Conservation (phyloP, 2,329 filamentous ascomycete species). For the Neopestalotiopsis clavispora region DNA sequence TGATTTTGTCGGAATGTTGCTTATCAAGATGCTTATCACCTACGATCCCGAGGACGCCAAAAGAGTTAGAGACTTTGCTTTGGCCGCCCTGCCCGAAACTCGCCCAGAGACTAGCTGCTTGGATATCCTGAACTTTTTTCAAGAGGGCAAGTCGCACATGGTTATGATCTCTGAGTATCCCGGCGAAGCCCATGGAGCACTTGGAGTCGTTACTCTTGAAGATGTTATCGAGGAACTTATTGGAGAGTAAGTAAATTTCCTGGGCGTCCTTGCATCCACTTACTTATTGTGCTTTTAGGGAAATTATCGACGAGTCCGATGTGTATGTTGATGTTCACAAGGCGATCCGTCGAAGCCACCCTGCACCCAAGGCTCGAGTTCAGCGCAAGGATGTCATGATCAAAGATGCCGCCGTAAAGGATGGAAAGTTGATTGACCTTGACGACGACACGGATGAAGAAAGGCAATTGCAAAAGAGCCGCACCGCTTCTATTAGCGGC, state of each 20-base stretch:
- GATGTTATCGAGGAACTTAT: constrained; percentile 99
- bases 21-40: constrained; percentile 98
- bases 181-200: constrained; percentile 86
- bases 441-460: constrained; percentile 32
- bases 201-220: constrained; percentile 94
- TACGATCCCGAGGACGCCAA: constrained; percentile 95
- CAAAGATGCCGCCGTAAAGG: constrained; percentile 33
- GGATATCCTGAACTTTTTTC: constrained; percentile 99
- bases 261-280: constrained; percentile 27
- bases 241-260: constrained; percentile 74
- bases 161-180: constrained; percentile 90
- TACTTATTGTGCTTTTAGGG: constrained; percentile 53
- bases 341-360: constrained; percentile 86
- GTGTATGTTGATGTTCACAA: constrained; percentile 99
- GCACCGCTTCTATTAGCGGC: constrained; percentile 41
- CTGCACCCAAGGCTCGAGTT: constrained; percentile 73
- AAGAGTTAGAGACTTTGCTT: constrained; percentile 84
- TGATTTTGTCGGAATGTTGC: constrained; percentile 96
- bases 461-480: constrained; percentile 31
- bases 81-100: constrained; percentile 94
- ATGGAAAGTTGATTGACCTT: constrained; percentile 47
- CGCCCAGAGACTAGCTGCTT: constrained; percentile 94
- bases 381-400: constrained; percentile 42
- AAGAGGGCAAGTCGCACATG: constrained; percentile 99
- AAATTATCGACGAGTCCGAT: constrained; percentile 98